These are phyloP conservation scores for Xylaria multiplex DNA, from an alignment of 2,329 filamentous ascomycete genomes.

Conservation along the genomic window DNA sequence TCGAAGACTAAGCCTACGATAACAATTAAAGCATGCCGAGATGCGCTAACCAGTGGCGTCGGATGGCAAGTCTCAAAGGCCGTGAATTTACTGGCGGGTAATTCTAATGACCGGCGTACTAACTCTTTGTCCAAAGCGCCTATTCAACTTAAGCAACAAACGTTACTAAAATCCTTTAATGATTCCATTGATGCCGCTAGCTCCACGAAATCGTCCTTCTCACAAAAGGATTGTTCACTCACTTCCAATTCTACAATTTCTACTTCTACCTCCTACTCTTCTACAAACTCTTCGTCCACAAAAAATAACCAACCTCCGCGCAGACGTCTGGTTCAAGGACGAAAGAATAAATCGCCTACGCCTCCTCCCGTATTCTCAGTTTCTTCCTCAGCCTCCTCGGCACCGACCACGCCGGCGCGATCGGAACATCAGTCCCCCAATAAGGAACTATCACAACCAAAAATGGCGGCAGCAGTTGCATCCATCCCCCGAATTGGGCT, in stretches of 20 bases:
- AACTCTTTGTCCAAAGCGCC: constrained; percentile 16
- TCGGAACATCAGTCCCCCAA: constrained; percentile 37
- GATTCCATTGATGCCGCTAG: constrained; percentile 8
- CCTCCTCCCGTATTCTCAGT: constrained; percentile 48
- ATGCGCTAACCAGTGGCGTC: constrained; percentile 43
- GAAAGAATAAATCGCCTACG: constrained; percentile 43
- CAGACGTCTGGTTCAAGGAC: constrained; percentile 47
- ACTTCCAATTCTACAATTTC: constrained; percentile 30
- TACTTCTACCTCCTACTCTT: constrained; percentile 28
- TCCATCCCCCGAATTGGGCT: background rate
- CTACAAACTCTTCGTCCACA: constrained; percentile 34
- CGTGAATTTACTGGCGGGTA: constrained; percentile 40
- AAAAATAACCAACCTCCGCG: constrained; percentile 38
- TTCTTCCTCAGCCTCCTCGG: constrained; percentile 47
- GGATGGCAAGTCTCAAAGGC: constrained; percentile 45
- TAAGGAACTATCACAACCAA: constrained; percentile 8
- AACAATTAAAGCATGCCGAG: constrained; percentile 46
- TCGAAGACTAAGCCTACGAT: constrained; percentile 43
- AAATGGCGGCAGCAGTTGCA: constrained; percentile 21
- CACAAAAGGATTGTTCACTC: constrained; percentile 32
- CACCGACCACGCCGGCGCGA: constrained; percentile 44
- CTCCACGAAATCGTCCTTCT: constrained; percentile 30
- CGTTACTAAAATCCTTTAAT: constrained; percentile 14
- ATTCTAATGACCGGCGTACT: background rate
- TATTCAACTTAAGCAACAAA: constrained; percentile 26